Base-by-base conservation (phyloP, 1,284 basidiomycete species). In the Taiwanofungus camphoratus region DNA sequence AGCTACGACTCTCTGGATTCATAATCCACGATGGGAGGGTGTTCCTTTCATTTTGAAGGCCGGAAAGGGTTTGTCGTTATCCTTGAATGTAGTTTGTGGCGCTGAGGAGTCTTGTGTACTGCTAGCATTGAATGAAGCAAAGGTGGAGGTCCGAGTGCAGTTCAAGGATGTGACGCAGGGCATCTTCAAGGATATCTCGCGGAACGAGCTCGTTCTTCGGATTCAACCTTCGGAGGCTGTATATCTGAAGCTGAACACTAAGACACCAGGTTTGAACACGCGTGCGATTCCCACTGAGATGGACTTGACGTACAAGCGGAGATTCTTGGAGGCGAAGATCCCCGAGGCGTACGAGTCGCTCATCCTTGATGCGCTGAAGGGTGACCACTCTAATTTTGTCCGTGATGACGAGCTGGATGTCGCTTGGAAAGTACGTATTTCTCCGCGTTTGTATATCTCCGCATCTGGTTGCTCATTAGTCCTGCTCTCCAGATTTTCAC, bases 31-130 rank as follows among this genome's bases (percentile, higher is more conserved):
- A 50, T 97, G 93, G 93, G 93, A 97, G 64, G 93, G 93, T 49
- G 93, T 97, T 3, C 93, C 93, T 0, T 97, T 97, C 71, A 92
- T 97, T 58, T 76, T 97, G 58, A 96, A 93, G 69, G 93, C 93
- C 23, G 93, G 93, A 46, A 97, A 97, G 76, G 92, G 92, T 92
- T 47, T 46, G 71, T 57, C 40, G 15, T 18, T 13, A 19, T 26
- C 19, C n/a, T 12, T 5, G 21, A 19, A 11, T 6, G n/a, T 9
- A 26, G 13, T 20, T 26, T 36, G 41, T 24, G 29, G 31, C 12
- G 20, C 20, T 33, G 32, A 19, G 27, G 26, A 26, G 35, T 5
- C 41, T 6, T 36, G 26, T 15, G n/a, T 16, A 22, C 26, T 36
- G 29, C 27, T 54, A 94, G 92, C 93, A 8, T 71, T 97, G 47